Conservation (phyloP, 192 early-diverging fungal species). For the Dissophora ornata region DNA sequence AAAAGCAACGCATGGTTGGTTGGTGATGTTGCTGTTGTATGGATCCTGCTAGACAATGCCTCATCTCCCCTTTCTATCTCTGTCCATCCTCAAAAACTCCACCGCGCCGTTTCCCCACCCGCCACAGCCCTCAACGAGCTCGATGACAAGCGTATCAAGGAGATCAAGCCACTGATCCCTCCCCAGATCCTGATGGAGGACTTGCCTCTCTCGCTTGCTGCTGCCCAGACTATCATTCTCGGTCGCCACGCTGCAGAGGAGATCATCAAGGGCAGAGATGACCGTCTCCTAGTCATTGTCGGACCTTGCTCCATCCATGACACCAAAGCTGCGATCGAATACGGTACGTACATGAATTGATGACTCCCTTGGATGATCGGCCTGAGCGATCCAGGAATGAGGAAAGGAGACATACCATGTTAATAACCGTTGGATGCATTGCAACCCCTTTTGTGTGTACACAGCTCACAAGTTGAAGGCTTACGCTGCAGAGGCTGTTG, state of each 20-base stretch:
- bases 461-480: constrained; percentile 66
- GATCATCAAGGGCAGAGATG: constrained; percentile 79
- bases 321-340: constrained; percentile 80
- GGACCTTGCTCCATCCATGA: constrained; percentile 91
- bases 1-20: no score
- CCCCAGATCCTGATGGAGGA: constrained; percentile 95
- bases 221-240: constrained; percentile 77
- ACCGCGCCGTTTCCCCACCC: background rate
- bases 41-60: background rate
- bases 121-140: constrained; percentile 86
- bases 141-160: constrained; percentile 89
- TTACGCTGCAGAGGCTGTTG: constrained; percentile 63
- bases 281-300: constrained; percentile 84
- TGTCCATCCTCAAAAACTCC: background rate
- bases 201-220: constrained; percentile 78
- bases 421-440: no score
- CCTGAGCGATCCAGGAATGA: constrained; percentile 4
- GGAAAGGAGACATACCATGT: no score
- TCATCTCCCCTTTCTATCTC: background rate
- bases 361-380: no score
- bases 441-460: background rate
- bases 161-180: constrained; percentile 85
- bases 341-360: no score
- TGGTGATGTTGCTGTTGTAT: no score
- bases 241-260: constrained; percentile 72